These are phyloP conservation scores for Sphagnum contortum DNA, from an alignment of 225 moss, liverwort and hornwort species.

Conservation along the genomic window DNA sequence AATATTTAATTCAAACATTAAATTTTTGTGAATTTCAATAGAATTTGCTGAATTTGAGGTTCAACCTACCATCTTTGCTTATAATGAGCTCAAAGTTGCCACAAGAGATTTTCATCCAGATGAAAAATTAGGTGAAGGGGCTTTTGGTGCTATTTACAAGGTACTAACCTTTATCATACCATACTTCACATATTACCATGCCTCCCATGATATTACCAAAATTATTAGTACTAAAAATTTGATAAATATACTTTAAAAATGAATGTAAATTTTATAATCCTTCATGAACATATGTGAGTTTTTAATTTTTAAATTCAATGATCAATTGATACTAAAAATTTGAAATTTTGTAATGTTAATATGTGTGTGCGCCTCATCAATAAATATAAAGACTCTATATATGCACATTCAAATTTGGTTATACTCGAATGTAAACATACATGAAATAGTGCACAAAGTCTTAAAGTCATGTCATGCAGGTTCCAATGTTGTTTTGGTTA, in stretches of 20 bases:
- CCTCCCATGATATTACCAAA: neutral
- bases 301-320: neutral
- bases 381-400: too few relatives aligned
- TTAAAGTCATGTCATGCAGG: too few relatives aligned
- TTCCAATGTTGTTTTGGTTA: too few relatives aligned
- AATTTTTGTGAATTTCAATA: neutral
- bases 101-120: constrained; percentile 24
- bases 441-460: too few relatives aligned
- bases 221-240: neutral
- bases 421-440: too few relatives aligned
- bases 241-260: neutral
- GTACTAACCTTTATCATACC: constrained; percentile 6
- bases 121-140: constrained; percentile 29
- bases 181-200: neutral
- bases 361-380: neutral
- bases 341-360: neutral
- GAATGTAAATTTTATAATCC: neutral
- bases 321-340: too few relatives aligned
- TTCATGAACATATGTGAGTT: neutral
- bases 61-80: constrained; percentile 25
- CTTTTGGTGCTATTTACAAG: constrained; percentile 49
- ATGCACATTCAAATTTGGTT: too few relatives aligned
- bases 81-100: constrained; percentile 26
- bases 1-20: neutral
- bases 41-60: constrained; percentile 24